Conservation (phyloP, 345 rosid genomes). For the Cardiospermum halicacabum region DNA sequence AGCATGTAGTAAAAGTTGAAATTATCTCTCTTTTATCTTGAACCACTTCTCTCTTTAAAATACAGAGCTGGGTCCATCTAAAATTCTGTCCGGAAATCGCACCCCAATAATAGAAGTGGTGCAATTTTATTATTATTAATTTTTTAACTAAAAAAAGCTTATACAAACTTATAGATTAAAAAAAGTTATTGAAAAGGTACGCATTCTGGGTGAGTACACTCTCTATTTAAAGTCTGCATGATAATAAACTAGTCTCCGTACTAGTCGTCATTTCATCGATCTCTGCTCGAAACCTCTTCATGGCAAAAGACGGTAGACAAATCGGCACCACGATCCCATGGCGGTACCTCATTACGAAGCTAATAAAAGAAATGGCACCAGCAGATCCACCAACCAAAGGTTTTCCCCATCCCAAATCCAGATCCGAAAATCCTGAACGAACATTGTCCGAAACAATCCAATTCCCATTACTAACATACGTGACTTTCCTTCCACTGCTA, state of each 20-base stretch:
- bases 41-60: too few species aligned
- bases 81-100: too few species aligned
- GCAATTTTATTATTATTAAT: too few species aligned
- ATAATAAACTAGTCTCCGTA: not conserved
- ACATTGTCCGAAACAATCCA: not conserved
- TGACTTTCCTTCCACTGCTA: constrained; percentile 6
- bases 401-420: constrained; percentile 28
- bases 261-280: not conserved
- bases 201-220: too few species aligned
- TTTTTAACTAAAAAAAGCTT: too few species aligned
- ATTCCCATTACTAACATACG: not conserved
- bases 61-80: too few species aligned
- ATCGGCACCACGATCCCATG: constrained; percentile 18
- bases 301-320: constrained; percentile 14
- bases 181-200: too few species aligned
- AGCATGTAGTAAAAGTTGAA: too few species aligned
- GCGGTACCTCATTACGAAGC: constrained; percentile 4
- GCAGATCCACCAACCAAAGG: constrained; percentile 15
- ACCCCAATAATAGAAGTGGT: too few species aligned
- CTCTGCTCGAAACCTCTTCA: constrained; percentile 19
- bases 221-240: not conserved
- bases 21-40: too few species aligned
- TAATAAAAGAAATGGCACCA: not conserved
- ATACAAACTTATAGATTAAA: too few species aligned
- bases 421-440: not conserved